phyloP scores from a whole-genome alignment of 768 basidiomycete genomes.

The Phanerochaete sordida region DNA sequence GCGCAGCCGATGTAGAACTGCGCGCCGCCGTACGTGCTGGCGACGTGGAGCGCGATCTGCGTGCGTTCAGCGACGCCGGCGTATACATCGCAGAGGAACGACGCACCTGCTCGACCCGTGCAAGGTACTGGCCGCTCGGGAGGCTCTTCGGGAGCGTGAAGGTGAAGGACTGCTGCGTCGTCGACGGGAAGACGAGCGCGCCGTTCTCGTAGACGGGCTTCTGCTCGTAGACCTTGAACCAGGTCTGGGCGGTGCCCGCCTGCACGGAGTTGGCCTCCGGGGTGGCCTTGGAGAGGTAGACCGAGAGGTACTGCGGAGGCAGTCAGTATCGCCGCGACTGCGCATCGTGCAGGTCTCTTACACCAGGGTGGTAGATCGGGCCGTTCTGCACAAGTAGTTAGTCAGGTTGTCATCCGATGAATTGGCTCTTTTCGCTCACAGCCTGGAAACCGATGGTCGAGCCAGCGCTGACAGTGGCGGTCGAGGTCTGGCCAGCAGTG shows the following conservation, averaged over 20 bases:
- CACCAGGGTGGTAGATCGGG: constrained; percentile 25
- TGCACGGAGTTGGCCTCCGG: constrained; percentile 24
- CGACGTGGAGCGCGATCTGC: constrained; percentile 24
- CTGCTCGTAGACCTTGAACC: constrained; percentile 43
- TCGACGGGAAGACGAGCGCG: constrained; percentile 23
- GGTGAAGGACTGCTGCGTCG: constrained; percentile 19
- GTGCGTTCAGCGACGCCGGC: background rate
- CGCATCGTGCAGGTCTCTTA: constrained; percentile 1
- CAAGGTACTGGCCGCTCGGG: constrained; percentile 31
- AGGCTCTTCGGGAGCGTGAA: constrained; percentile 29
- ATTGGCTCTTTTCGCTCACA: background rate
- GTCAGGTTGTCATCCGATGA: no score
- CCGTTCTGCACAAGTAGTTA: no score
- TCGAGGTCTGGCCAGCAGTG: constrained; percentile 21
- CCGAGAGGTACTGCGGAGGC: constrained; percentile 23
- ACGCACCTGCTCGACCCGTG: constrained; percentile 27
- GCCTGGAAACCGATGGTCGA: constrained; percentile 25
- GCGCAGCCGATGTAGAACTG: constrained; percentile 32
- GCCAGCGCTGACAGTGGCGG: constrained; percentile 26
- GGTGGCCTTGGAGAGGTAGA: constrained; percentile 27
- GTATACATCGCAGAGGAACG: background rate
- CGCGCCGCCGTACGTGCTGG: constrained; percentile 23
- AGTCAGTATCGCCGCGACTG: background rate
- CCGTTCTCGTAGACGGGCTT: constrained; percentile 21
- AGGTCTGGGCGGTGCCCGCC: constrained; percentile 38